Evolutionary conservation across 2,329 filamentous ascomycete species (phyloP), one percentile per base, ranked within the genome.

Genomic region (Claviceps sp.): DNA sequence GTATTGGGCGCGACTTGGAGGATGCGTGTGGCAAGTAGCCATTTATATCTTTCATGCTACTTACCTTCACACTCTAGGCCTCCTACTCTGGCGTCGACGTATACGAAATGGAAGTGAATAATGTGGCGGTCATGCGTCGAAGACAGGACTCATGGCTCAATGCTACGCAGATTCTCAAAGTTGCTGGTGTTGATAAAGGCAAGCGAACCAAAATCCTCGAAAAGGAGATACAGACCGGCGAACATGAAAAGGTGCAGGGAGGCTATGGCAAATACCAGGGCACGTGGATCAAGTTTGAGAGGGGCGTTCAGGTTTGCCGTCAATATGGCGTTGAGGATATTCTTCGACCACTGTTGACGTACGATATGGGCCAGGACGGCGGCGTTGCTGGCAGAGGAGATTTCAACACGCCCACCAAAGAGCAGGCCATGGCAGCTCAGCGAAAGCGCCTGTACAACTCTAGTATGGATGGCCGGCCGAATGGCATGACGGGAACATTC

Each of bases 261-360:
- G 93, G 93, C 5, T 98, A 98, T 63, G 93, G 93, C 58, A 97
- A 97, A 72, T 98, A 98, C 63, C 93, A 98, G 72, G 93, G 93
- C 52, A 98, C 93, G 2, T 98, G 93, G 93, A 95, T 98, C 63
- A 88, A 86, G 63, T 97, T 95, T 63, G 86, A 91, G 48, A 82
- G 91, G 55, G 93, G 91, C 1, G 78, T 94, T 46, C 89, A 96
- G 63, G 91, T 98, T 60, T 97, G 93, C 67, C 82, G 86, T 43
- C 80, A 84, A 58, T 85, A 85, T 59, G 81, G 78, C 11, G 87
- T 93, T 36, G 86, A 91, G 65, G 87, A 91, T 57, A 61, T 88
- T 5, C 70, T 93, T 47, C 77, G 81, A 22, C 85, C 86, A 16
- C 74, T 93, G 5, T 70, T 93, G 51, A 88, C 85, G 30, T 89